These are phyloP conservation scores for Trichoderma sp. DNA, from an alignment of 2,329 filamentous ascomycete species.

Conservation along the genomic window DNA sequence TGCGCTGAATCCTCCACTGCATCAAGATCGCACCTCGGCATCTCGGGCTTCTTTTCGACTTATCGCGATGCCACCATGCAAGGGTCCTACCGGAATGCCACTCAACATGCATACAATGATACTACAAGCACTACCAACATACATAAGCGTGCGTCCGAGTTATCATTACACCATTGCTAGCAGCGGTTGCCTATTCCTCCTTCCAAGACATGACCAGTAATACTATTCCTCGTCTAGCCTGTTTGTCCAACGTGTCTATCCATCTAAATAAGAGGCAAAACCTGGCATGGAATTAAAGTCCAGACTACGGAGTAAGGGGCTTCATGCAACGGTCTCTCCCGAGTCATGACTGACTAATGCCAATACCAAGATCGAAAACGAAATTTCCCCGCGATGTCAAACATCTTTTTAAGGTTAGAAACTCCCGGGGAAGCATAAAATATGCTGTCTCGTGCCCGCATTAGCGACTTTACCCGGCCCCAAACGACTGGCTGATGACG, in stretches of 20 bases:
- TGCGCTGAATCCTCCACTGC: background rate
- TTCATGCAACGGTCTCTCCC: background rate
- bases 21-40: background rate
- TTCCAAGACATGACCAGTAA: background rate
- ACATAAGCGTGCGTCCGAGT: background rate
- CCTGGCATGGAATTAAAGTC: background rate
- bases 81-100: background rate
- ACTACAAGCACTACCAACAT: background rate
- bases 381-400: background rate
- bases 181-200: background rate
- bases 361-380: background rate
- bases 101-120: background rate
- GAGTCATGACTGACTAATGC: slow-evolving; percentile 2
- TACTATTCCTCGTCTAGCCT: background rate
- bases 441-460: background rate
- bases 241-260: background rate
- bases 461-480: background rate
- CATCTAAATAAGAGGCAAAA: background rate
- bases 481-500: background rate
- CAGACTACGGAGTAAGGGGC: background rate
- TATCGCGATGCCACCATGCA: background rate
- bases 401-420: background rate
- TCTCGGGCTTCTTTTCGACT: background rate
- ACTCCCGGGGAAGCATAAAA: slow-evolving; percentile 4
- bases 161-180: background rate